Conservation (phyloP, 331 rosid species). For the Malus hybrid region DNA sequence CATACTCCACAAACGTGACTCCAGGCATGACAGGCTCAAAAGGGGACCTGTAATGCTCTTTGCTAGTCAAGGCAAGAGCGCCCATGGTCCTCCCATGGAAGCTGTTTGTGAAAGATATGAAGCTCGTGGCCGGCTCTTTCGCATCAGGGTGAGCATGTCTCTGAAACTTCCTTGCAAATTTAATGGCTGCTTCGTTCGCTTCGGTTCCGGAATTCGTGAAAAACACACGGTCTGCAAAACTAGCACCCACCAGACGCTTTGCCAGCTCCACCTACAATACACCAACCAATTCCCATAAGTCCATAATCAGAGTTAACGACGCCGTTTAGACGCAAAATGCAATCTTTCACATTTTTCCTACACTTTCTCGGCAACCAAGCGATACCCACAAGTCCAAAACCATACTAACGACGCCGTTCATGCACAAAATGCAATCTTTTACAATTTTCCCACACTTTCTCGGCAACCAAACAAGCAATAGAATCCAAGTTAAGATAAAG, state of each 20-base stretch:
- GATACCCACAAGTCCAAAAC: background rate
- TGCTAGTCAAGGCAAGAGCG: slow-evolving; percentile 89
- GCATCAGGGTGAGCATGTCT: slow-evolving; percentile 39
- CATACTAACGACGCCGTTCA: background rate
- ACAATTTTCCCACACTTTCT: no score
- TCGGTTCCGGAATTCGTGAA: slow-evolving; percentile 84
- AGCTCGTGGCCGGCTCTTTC: slow-evolving; percentile 48
- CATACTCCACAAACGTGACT: slow-evolving; percentile 72
- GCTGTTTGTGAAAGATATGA: slow-evolving; percentile 65
- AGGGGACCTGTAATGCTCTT: slow-evolving; percentile 74
- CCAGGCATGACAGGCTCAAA: slow-evolving; percentile 96
- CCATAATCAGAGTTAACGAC: background rate
- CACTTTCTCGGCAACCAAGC: slow-evolving; percentile 4
- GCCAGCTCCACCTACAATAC: slow-evolving; percentile 71
- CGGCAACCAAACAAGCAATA: no score
- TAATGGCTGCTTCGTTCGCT: slow-evolving; percentile 89
- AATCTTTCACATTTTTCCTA: background rate
- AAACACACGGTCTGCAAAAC: slow-evolving; percentile 85
- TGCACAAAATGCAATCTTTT: no score
- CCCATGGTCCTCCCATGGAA: slow-evolving; percentile 95
- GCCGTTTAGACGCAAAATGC: background rate
- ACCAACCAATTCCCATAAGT: slow-evolving; percentile 7
- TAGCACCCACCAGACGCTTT: slow-evolving; percentile 45
- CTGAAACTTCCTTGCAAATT: slow-evolving; percentile 81
- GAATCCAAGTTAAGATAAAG: background rate